A percentile compares a stretch with the other conserved stretches of the same genome.
Evolutionary conservation across 2,329 filamentous ascomycete genomes (phyloP).

Genomic region (Alternaria incomplexa): DNA sequence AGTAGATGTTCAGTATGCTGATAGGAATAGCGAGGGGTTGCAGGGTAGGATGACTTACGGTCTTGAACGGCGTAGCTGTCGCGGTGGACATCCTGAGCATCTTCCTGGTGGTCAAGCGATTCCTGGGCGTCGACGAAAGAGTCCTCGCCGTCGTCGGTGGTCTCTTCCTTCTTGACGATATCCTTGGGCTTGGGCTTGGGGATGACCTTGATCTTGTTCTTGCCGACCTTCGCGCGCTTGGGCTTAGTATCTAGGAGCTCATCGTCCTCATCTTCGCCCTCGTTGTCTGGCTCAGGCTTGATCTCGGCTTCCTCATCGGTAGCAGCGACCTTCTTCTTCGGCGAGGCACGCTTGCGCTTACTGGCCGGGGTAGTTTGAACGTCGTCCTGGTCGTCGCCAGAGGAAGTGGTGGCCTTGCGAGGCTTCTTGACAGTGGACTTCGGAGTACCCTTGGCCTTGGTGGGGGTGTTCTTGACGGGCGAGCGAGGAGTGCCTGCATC

Average conservation of each 20-base stretch:
- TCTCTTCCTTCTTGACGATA: neutral
- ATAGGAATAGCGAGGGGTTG: neutral
- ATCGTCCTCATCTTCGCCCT: neutral
- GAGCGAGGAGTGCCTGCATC: neutral
- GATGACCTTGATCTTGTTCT: neutral
- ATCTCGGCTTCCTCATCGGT: neutral
- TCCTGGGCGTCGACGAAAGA: constrained; percentile 14
- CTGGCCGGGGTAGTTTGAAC: neutral
- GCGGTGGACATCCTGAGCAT: neutral
- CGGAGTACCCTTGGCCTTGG: constrained; percentile 5
- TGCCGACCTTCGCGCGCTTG: constrained; percentile 12
- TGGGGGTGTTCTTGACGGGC: neutral
- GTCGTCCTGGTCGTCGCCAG: neutral
- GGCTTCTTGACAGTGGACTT: constrained; percentile 9
- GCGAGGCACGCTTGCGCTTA: constrained; percentile 30
- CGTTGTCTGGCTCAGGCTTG: neutral
- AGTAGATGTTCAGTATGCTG: neutral
- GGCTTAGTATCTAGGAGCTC: neutral
- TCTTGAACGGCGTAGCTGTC: neutral
- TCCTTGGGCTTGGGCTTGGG: constrained; percentile 2
- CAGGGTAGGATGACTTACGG: neutral
- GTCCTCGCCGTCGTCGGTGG: neutral
- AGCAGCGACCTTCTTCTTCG: constrained; percentile 7
- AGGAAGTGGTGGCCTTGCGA: neutral
- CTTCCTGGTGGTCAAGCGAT: neutral